Percentiles rank a stretch among this genome's conserved stretches.
Evolutionary conservation across 2,329 filamentous ascomycete genomes (phyloP).

Genomic region (Nemania abortiva): DNA sequence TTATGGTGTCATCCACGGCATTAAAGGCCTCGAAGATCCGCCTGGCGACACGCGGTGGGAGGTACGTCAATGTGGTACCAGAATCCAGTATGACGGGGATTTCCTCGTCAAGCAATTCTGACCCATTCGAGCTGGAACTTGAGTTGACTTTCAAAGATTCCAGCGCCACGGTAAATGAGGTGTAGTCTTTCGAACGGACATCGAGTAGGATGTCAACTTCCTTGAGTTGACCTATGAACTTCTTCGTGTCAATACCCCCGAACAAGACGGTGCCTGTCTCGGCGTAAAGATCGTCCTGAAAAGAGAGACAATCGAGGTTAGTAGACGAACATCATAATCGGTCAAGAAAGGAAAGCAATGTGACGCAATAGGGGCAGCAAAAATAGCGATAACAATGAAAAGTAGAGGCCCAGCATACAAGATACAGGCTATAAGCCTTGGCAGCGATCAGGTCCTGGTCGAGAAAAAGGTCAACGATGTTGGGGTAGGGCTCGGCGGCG

Average conservation of each 20-base stretch:
- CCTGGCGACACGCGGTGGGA: conserved; percentile 64
- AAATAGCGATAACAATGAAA: not conserved
- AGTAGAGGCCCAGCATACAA: conserved; percentile 52
- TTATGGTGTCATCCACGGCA: conserved; percentile 53
- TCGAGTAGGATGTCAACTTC: conserved; percentile 66
- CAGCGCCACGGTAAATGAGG: conserved; percentile 57
- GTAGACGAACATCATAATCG: conserved; percentile 20
- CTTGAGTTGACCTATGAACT: conserved; percentile 70
- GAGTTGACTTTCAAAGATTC: conserved; percentile 56
- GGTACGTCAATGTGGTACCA: conserved; percentile 73
- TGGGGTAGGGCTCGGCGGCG: conserved; percentile 59
- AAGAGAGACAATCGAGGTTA: conserved; percentile 48
- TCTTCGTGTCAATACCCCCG: conserved; percentile 75
- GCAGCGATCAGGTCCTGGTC: conserved; percentile 70
- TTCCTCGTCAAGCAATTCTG: conserved; percentile 42
- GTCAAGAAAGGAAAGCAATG: not conserved
- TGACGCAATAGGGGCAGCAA: no score
- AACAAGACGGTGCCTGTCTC: conserved; percentile 74
- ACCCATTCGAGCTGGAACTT: conserved; percentile 46
- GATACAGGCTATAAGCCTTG: conserved; percentile 77
- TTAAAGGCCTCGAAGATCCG: conserved; percentile 55
- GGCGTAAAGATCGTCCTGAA: conserved; percentile 62
- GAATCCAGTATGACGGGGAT: conserved; percentile 73
- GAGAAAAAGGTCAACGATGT: conserved; percentile 74
- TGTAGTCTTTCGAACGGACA: conserved; percentile 56